Evolutionary conservation across 306 rosid species (phyloP), one percentile per base, ranked within the genome.

Genomic region (Nissolia schottii): DNA sequence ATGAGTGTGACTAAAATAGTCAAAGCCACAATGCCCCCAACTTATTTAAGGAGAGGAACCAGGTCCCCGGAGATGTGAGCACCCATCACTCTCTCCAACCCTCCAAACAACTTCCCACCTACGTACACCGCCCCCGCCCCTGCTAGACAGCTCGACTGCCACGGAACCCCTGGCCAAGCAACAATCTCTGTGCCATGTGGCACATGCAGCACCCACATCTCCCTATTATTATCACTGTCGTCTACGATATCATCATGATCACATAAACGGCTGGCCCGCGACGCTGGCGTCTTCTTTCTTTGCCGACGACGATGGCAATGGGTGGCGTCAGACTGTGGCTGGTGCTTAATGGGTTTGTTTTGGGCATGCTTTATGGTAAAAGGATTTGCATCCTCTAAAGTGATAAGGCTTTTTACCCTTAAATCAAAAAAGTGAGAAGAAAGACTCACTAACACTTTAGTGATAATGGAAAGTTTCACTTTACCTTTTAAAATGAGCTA

Each of bases 31-130:
- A 66, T 69, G 94, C 96, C 0, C 0, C 94, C 94, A 4, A 85
- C 97, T 31, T 83, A 66, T 56, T 85, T 90, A 37, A 90, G 64
- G 1, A 85, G 79, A 25, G 94, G 97, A 8, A 85, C 90, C 58
- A 91, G 41, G 53, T 88, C 92, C 48, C 90, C 95, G 2, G 92
- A 81, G 25, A 91, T 88, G 71, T 91, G 95, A 37, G 86, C 48
- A 1, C 89, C 90, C 84, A 91, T 83, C 18, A 91, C 84, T 51
- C 59, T 83, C 32, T 91, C 95, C 80, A 91, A 75, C 22, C 92
- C 97, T n/a, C 97, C 97, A 18, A 91, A 84, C 80, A 76, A 59
- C 80, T 86, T 91, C 14, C 95, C 97, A 0, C 95, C 92, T 2
- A 91, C 89, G 27, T 88, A 91, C 60, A 91, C 85, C 61, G 65